Evolutionary conservation across 768 basidiomycete genomes (phyloP), one percentile per base, ranked within the genome.

Genomic region (Crassisporium funariophilum): DNA sequence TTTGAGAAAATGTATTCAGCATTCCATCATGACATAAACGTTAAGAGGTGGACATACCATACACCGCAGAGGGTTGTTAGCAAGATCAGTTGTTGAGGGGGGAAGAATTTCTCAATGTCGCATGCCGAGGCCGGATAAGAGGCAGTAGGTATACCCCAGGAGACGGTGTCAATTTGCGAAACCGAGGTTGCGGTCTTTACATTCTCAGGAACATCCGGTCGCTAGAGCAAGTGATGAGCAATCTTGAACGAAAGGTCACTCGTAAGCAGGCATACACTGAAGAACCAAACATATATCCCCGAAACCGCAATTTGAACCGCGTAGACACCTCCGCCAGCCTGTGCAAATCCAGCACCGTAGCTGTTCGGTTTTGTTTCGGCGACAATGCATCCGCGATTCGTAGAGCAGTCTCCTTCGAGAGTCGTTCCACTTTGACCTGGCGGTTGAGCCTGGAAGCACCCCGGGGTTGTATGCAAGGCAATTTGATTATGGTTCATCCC

Each of bases 291-390:
- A 52, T 59, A 69, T 12, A 65, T 57, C 46, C 74, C 75, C 24
- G 70, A 55, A 17, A 66, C 66, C 33, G 86, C 87, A 54, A 89
- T 79, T 60, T 90, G 87, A 2, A 84, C 76, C 4, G 88, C 87
- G 53, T 76, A 93, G 10, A 88, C 80, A 11, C 91, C 91, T 19
- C 91, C 91, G 13, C 84, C 84, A 7, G 76, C 77, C 10, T 67
- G 64, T 4, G 84, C 81, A 57, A 94, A 93, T 0, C 74, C 83
- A 5, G 71, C 66, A 10, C 85, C 87, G 52, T 77, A 92, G 44
- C 84, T 87, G 22, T 77, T 74, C 0, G 78, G 69, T 41, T 75
- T 74, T 0, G 75, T 77, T 59, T 86, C 83, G 3, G 67, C 63
- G 13, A 86, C 79, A 11, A 82, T 72, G 56, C 91, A 93, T 5